Base-by-base conservation (phyloP, 495 filamentous ascomycete species). In the Zalerion maritima region DNA sequence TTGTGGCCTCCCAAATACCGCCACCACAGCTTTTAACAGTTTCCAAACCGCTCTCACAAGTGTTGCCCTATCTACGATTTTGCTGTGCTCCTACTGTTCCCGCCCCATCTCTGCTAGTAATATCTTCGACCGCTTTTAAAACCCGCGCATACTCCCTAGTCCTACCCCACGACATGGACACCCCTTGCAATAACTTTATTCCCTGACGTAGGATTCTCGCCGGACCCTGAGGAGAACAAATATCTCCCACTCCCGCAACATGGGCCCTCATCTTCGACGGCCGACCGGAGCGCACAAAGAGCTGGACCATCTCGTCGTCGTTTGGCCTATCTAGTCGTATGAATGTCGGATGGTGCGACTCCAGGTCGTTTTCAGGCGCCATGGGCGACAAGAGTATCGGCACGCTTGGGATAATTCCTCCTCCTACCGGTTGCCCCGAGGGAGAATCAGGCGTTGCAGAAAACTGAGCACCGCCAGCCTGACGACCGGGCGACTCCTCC, bases 301-400 rank as follows among this genome's bases (percentile, higher is more conserved):
- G 41, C 30, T 68, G 65, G 7, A 66, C 61, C 4, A 69, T 44
- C 32, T 69, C 64, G 40, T 71, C 66, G 38, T 69, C 62, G 26
- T 57, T 61, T 1, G 66, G 65, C 11, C 60, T 45, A 30, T 71
- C 66, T 4, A 71, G 47, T 29, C 61, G 58, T 24, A 71, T 58
- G 11, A 57, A 55, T 11, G 40, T 52, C 4, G 55, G 46, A 21
- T 46, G 23, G 11, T 2, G 21, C 14, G 19, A 24, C 14, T 2
- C 4, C 8, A 26, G 8, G 6, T 11, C 20, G 14, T n/a, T n/a
- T n/a, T n/a, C n/a, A n/a, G n/a, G n/a, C n/a, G n/a, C n/a, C n/a
- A n/a, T n/a, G n/a, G n/a, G n/a, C n/a, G n/a, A n/a, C n/a, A n/a
- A n/a, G n/a, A n/a, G n/a, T n/a, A n/a, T n/a, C n/a, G n/a, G n/a